A percentile compares a stretch with the other conserved stretches of the same genome.
These are phyloP conservation scores for Colletotrichum sidae DNA, from an alignment of 2,329 filamentous ascomycete genomes.

Conservation along the genomic window DNA sequence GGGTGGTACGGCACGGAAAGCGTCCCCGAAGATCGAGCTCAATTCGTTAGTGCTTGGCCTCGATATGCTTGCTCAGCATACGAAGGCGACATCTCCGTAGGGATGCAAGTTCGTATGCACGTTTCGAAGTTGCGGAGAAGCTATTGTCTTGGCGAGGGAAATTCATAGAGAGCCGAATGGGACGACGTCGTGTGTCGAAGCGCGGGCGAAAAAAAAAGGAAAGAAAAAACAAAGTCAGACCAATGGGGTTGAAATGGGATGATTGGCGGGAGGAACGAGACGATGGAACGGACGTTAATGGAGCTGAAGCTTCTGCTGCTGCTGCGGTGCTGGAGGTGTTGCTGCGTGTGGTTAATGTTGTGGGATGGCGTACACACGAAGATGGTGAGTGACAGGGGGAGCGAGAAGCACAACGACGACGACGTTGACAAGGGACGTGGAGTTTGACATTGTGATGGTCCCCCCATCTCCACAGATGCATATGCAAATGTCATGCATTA, in stretches of 20 bases:
- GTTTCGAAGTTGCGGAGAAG: constrained; percentile 22
- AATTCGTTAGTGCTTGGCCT: too few relatives aligned
- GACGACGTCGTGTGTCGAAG: constrained; percentile 33
- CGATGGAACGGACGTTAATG: constrained; percentile 1
- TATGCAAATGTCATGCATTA: constrained; percentile 36
- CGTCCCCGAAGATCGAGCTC: constrained; percentile 10
- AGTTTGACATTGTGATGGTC: too few relatives aligned
- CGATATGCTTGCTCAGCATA: too few relatives aligned
- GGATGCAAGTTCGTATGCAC: constrained; percentile 16
- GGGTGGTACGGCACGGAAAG: constrained; percentile 5
- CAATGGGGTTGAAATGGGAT: constrained; percentile 6
- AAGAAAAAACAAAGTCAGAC: not conserved
- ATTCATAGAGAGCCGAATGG: constrained; percentile 15
- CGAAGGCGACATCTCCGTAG: not conserved
- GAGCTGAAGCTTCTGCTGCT: too few relatives aligned
- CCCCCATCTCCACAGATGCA: not conserved
- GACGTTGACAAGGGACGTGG: too few relatives aligned
- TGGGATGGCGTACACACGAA: too few relatives aligned
- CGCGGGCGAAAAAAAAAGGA: constrained; percentile 6
- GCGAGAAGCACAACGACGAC: too few relatives aligned
- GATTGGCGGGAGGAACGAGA: constrained; percentile 26
- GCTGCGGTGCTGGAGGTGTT: too few relatives aligned
- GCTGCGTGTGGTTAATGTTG: too few relatives aligned
- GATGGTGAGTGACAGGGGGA: too few relatives aligned
- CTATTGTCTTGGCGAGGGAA: constrained; percentile 34